Evolutionary conservation across 192 early-diverging fungal species (phyloP).

Genomic region (Coemansia sp.): DNA sequence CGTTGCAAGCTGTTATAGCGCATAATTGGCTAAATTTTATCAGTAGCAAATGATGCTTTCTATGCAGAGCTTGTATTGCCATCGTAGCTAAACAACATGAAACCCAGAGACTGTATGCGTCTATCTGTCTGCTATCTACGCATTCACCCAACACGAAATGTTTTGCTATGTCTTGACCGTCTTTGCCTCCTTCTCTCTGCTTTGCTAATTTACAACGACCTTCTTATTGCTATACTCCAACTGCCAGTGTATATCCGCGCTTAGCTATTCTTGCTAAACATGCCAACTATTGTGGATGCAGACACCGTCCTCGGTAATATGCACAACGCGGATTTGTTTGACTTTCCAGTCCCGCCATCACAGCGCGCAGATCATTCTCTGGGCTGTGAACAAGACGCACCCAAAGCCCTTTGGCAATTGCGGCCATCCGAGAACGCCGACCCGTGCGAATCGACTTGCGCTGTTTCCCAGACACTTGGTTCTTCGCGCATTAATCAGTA

Average conservation of each 20-base stretch:
- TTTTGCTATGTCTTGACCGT: neutral
- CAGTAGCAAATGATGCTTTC: neutral
- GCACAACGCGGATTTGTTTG: conserved; percentile 22
- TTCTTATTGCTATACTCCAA: neutral
- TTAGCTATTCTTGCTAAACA: neutral
- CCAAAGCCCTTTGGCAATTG: neutral
- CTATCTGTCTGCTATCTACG: neutral
- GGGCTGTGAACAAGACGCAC: neutral
- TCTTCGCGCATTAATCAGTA: conserved; percentile 13
- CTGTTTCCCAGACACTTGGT: neutral
- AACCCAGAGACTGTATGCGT: neutral
- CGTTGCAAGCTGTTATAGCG: neutral
- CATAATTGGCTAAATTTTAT: neutral
- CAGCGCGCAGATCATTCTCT: neutral
- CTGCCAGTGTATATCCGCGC: neutral
- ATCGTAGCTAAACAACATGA: neutral
- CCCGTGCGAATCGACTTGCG: neutral
- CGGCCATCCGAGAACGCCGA: neutral
- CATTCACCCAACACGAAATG: conserved; percentile 1
- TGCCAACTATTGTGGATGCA: neutral
- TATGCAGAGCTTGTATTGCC: neutral
- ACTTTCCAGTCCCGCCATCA: conserved; percentile 36
- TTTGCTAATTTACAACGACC: neutral
- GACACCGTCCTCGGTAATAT: neutral
- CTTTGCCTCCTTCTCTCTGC: neutral